Percentiles rank a stretch among this genome's conserved stretches.
These are phyloP conservation scores for Zygosaccharomyces gambellarensis DNA, from an alignment of 805 yeast species.

Conservation along the genomic window DNA sequence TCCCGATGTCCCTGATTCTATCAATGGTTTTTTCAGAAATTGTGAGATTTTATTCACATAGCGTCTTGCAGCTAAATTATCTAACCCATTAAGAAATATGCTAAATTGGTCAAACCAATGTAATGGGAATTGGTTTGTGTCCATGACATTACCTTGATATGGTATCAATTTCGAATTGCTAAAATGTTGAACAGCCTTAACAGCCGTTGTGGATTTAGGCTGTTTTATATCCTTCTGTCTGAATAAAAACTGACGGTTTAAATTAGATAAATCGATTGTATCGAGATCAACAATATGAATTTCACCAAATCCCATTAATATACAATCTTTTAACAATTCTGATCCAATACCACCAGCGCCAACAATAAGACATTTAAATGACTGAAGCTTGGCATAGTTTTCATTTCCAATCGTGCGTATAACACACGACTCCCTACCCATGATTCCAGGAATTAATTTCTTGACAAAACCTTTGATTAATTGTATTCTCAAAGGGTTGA, in stretches of 20 bases:
- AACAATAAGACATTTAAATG: conserved; percentile 65
- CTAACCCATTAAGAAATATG: conserved; percentile 85
- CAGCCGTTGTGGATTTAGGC: conserved; percentile 82
- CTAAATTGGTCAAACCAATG: conserved; percentile 75
- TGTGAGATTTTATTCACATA: conserved; percentile 83
- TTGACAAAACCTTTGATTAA: neutral
- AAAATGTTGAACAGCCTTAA: conserved; percentile 72
- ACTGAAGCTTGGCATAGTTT: conserved; percentile 23
- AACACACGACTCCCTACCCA: conserved; percentile 24
- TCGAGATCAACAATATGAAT: conserved; percentile 92
- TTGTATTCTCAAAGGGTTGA: neutral
- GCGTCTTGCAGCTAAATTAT: conserved; percentile 86
- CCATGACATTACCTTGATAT: conserved; percentile 85
- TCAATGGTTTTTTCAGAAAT: conserved; percentile 64
- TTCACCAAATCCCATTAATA: conserved; percentile 76
- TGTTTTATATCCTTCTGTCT: conserved; percentile 85
- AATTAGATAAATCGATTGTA: conserved; percentile 86
- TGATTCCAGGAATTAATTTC: neutral
- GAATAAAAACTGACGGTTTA: conserved; percentile 90
- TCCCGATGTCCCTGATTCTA: conserved; percentile 96
- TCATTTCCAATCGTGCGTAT: conserved; percentile 27
- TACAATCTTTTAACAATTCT: conserved; percentile 76
- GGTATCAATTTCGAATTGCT: conserved; percentile 64
- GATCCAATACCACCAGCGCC: conserved; percentile 99
- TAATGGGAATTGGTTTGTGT: conserved; percentile 61